These are phyloP conservation scores for Phytopythium mirpurense DNA, from an alignment of 352 stramenopile genomes.

Conservation along the genomic window DNA sequence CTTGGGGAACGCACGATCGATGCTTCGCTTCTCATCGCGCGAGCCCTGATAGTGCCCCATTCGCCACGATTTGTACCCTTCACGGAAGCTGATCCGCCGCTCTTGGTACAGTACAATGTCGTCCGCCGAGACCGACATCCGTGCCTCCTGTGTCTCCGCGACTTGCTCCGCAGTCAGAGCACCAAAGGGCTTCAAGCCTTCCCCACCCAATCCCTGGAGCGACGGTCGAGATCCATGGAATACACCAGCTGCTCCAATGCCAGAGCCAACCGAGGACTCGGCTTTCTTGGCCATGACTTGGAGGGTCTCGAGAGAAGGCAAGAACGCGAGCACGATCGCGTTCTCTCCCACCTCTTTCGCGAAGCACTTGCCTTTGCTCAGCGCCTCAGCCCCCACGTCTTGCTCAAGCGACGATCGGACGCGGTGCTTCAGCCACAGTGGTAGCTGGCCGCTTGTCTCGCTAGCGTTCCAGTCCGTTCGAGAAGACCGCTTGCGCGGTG, in stretches of 20 bases:
- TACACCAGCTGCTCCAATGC: conserved; percentile 6
- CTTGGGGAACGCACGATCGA: conserved; percentile 34
- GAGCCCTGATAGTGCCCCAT: conserved; percentile 76
- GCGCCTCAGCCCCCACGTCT: conserved; percentile 17
- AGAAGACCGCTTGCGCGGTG: conserved; percentile 3
- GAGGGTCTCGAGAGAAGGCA: conserved; percentile 61
- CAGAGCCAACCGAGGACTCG: conserved; percentile 8
- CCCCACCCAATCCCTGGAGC: not conserved
- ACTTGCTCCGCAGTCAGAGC: conserved; percentile 19
- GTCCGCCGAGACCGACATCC: conserved; percentile 74
- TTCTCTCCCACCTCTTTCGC: conserved; percentile 72
- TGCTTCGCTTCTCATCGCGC: conserved; percentile 65
- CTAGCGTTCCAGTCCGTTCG: conserved; percentile 19
- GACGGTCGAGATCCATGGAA: conserved; percentile 7
- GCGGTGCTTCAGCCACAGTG: conserved; percentile 65
- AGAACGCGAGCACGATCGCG: conserved; percentile 72
- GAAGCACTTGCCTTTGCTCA: conserved; percentile 85
- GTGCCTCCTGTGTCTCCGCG: conserved; percentile 19
- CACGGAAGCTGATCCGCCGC: conserved; percentile 64
- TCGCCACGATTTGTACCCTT: conserved; percentile 83
- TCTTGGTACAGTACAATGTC: conserved; percentile 86
- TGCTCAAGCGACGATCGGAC: conserved; percentile 39
- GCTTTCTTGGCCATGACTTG: conserved; percentile 33
- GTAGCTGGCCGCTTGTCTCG: conserved; percentile 53
- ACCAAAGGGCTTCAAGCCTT: conserved; percentile 26